These are phyloP conservation scores for Pleurotus tuber-regium DNA, from an alignment of 768 basidiomycete species.

Conservation along the genomic window DNA sequence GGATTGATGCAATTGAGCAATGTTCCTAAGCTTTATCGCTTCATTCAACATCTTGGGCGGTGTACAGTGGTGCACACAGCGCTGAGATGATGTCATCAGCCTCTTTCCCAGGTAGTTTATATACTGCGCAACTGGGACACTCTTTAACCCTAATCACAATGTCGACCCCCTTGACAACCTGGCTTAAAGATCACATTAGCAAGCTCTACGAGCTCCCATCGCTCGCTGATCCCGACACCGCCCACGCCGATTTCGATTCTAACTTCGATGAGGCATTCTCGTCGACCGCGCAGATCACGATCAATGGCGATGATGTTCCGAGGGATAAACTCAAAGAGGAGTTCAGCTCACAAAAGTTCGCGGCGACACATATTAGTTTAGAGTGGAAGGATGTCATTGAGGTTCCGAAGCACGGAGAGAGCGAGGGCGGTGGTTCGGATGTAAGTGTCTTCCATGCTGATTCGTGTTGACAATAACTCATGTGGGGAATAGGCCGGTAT, in stretches of 20 bases:
- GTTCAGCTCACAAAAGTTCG: constrained; percentile 17
- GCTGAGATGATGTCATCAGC: too few species aligned
- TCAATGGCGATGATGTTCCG: constrained; percentile 26
- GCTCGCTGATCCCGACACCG: background rate
- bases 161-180: background rate
- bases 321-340: constrained; percentile 27
- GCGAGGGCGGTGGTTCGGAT: constrained; percentile 8
- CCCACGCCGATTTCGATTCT: constrained; percentile 9
- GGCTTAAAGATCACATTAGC: background rate
- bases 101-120: too few species aligned
- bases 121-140: too few species aligned
- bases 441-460: background rate
- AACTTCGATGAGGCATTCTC: constrained; percentile 31
- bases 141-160: constrained; percentile 1
- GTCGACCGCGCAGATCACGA: constrained; percentile 27
- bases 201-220: background rate
- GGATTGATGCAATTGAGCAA: too few species aligned
- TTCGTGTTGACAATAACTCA: background rate
- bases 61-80: too few species aligned
- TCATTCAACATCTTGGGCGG: too few species aligned
- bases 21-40: too few species aligned
- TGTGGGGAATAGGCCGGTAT: constrained; percentile 34
- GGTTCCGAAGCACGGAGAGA: constrained; percentile 19
- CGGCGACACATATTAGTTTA: constrained; percentile 20
- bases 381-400: constrained; percentile 35